phyloP scores from a whole-genome alignment of 805 yeast genomes.

The Myxozyma udenii region DNA sequence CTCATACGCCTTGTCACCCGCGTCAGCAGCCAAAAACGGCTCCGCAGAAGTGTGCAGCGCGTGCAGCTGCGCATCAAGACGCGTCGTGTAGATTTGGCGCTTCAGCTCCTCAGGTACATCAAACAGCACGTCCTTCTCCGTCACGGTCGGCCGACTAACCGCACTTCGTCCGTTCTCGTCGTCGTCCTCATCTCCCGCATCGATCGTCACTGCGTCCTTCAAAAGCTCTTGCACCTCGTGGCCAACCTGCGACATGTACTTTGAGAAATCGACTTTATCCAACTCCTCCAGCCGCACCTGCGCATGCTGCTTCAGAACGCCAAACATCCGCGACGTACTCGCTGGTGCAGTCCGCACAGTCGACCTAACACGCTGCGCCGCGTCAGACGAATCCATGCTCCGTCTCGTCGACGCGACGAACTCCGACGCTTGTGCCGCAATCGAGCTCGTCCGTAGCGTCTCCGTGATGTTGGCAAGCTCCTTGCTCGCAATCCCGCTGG shows the following conservation, averaged over 20 bases:
- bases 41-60: slow-evolving; percentile 52
- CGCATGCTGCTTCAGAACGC: slow-evolving; percentile 44
- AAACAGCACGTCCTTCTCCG: slow-evolving; percentile 23
- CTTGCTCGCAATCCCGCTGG: slow-evolving; percentile 25
- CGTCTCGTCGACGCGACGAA: slow-evolving; percentile 14
- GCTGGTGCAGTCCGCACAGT: slow-evolving; percentile 19
- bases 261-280: slow-evolving; percentile 73
- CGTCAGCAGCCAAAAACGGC: slow-evolving; percentile 42
- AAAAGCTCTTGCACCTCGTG: slow-evolving; percentile 46
- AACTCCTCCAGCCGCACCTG: slow-evolving; percentile 66
- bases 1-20: slow-evolving; percentile 39
- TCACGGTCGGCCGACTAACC: background rate
- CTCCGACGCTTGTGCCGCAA: slow-evolving; percentile 19
- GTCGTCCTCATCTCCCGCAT: slow-evolving; percentile 26
- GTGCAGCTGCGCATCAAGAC: slow-evolving; percentile 63
- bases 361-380: slow-evolving; percentile 6
- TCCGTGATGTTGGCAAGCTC: slow-evolving; percentile 19
- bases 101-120: slow-evolving; percentile 22
- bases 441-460: slow-evolving; percentile 22
- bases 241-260: slow-evolving; percentile 57
- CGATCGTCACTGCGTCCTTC: slow-evolving; percentile 41
- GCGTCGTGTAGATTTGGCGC: slow-evolving; percentile 35
- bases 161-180: background rate
- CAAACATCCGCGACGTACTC: slow-evolving; percentile 34
- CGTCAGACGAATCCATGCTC: slow-evolving; percentile 9